Evolutionary conservation across 1,139 yeast genomes (phyloP), one percentile per base, ranked within the genome.

Genomic region (Yamadazyma friedrichii): DNA sequence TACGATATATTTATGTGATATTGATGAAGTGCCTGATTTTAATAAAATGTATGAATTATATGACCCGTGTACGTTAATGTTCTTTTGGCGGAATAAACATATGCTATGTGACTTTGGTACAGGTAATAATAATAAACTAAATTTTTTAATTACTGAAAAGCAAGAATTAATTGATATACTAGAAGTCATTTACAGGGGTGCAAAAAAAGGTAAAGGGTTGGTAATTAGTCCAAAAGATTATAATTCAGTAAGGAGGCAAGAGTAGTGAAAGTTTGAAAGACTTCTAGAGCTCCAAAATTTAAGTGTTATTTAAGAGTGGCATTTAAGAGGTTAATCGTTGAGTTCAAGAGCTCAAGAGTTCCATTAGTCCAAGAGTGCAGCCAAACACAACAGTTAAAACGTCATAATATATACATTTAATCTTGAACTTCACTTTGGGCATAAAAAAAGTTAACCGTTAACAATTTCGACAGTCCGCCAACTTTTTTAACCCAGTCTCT

Each of bases 101-200:
- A 91, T 94, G 95, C 81, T 91, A 88, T 88, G 96, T 64, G 98
- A 93, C 67, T 89, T 89, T 62, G 98, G 98, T 2, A 93, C 98
- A 0, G 99, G 99, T 33, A 88, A 93, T 59, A 93, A 94, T 64
- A 93, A 94, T 68, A 93, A 93, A 68, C 68, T 93, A 65, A 89
- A 89, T 57, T 93, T 93, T 63, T 56, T 63, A 39, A 68, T 93
- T 28, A 82, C 80, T 36, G 89, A 87, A 56, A 84, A 85, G 49
- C 97, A 93, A 60, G 98, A 89, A 51, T 62, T 93, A 69, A 87
- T 93, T 28, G 98, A 93, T 60, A 85, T 94, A 27, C 67, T 93
- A 20, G 98, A 94, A 57, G 85, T 94, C 0, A 80, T 93, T 1
- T 93, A 84, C 59, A 65, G 97, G 47, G 98, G 96, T 0, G 98